Conservation (phyloP, 2,329 filamentous ascomycete species). For the Exophiala viscosa region DNA sequence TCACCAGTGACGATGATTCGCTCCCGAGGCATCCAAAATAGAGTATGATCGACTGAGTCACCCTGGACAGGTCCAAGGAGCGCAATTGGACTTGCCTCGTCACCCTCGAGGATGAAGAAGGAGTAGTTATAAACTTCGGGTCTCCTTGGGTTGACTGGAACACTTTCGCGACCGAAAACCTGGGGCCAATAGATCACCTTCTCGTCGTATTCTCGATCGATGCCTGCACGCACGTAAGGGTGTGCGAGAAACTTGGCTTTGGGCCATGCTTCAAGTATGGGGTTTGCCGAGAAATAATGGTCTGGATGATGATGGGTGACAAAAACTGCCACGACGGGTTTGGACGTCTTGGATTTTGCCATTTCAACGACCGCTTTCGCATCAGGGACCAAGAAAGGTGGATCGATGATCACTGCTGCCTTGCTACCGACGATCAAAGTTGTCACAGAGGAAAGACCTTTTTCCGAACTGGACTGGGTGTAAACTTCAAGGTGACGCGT, state of each 20-base stretch:
- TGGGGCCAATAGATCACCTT: slow-evolving; percentile 34
- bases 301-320: slow-evolving; percentile 37
- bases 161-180: slow-evolving; percentile 31
- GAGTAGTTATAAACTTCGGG: slow-evolving; percentile 30
- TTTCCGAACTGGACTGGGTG: too few relatives aligned
- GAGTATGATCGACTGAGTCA: slow-evolving; percentile 31
- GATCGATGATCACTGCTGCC: slow-evolving; percentile 31
- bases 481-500: too few relatives aligned
- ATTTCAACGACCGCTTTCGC: slow-evolving; percentile 31
- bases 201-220: slow-evolving; percentile 35
- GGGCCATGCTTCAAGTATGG: slow-evolving; percentile 32
- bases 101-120: slow-evolving; percentile 32
- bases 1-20: slow-evolving; percentile 32
- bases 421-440: slow-evolving; percentile 29
- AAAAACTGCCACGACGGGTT: slow-evolving; percentile 33
- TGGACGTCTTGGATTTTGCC: slow-evolving; percentile 28
- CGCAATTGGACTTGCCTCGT: slow-evolving; percentile 28
- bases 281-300: slow-evolving; percentile 34
- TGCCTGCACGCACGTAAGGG: slow-evolving; percentile 32
- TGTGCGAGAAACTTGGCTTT: slow-evolving; percentile 27
- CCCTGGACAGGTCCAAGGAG: slow-evolving; percentile 35
- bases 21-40: slow-evolving; percentile 33
- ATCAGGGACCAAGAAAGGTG: slow-evolving; percentile 34
- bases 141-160: slow-evolving; percentile 29
- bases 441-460: slow-evolving; percentile 32